Evolutionary conservation across 108 stramenopile genomes (phyloP).

Genomic region (Epipyxis sp.): DNA sequence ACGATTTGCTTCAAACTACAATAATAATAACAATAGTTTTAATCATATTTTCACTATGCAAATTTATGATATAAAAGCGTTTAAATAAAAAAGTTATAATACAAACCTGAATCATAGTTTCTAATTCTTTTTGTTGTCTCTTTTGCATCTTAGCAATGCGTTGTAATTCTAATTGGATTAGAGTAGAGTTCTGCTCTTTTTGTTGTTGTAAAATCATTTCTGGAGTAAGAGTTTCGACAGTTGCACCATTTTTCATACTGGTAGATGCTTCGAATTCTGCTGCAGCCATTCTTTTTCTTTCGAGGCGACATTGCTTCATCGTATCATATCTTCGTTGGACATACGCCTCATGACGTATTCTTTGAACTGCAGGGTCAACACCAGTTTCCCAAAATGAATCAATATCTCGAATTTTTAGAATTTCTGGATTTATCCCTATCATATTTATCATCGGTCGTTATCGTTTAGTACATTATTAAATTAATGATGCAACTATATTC

Average conservation of each 20-base stretch:
- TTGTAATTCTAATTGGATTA: constrained; percentile 58
- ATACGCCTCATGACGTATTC: constrained; percentile 65
- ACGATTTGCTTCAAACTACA: constrained; percentile 36
- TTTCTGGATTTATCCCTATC: constrained; percentile 58
- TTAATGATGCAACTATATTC: too few species aligned
- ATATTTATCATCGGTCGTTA: too few species aligned
- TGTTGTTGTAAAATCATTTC: constrained; percentile 52
- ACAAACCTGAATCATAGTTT: constrained; percentile 59
- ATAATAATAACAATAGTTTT: too few species aligned
- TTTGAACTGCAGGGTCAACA: constrained; percentile 61
- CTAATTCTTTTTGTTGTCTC: constrained; percentile 62
- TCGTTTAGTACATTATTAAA: too few species aligned
- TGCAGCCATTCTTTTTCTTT: constrained; percentile 50
- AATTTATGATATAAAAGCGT: not conserved
- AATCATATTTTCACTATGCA: constrained; percentile 28
- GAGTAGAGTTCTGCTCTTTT: constrained; percentile 50
- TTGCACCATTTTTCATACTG: not conserved
- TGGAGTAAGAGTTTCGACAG: constrained; percentile 41
- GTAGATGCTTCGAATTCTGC: constrained; percentile 36
- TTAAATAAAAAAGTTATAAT: too few species aligned
- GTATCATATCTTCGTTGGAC: constrained; percentile 61
- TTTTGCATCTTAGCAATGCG: constrained; percentile 60
- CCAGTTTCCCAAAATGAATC: constrained; percentile 64
- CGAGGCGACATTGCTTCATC: constrained; percentile 57
- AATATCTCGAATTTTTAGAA: constrained; percentile 59